Evolutionary conservation across 116 monocot genomes (phyloP).

Genomic region (Thalassia testudinum): DNA sequence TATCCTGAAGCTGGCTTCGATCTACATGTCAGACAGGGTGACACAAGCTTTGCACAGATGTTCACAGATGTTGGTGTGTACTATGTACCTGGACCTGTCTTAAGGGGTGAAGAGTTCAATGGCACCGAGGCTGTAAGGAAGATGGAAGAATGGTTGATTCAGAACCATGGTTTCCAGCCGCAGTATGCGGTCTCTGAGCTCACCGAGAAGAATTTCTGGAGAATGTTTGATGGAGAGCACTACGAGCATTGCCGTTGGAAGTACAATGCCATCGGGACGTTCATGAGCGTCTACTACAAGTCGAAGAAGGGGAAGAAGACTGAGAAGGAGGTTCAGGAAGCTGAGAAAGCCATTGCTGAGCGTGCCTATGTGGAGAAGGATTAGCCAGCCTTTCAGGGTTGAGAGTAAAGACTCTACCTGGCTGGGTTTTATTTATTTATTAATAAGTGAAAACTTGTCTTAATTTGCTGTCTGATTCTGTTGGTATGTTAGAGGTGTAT

Average conservation of each 20-base stretch:
- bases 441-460: too few relatives aligned
- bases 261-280: conserved; percentile 45
- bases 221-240: too few relatives aligned
- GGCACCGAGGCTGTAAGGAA: conserved; percentile 26
- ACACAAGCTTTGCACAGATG: conserved; percentile 49
- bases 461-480: too few relatives aligned
- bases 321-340: conserved; percentile 58
- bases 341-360: conserved; percentile 36
- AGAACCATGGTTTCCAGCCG: too few relatives aligned
- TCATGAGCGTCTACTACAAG: conserved; percentile 78
- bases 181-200: conserved; percentile 74
- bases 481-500: too few relatives aligned
- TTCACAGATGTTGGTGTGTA: conserved; percentile 54
- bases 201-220: conserved; percentile 64
- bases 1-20: conserved; percentile 47
- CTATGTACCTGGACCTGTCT: conserved; percentile 35
- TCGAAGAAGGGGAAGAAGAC: conserved; percentile 68
- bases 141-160: conserved; percentile 47
- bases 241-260: too few relatives aligned
- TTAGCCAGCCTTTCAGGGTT: too few relatives aligned
- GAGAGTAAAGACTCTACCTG: too few relatives aligned
- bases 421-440: too few relatives aligned
- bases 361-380: conserved; percentile 28
- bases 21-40: conserved; percentile 36
- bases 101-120: conserved; percentile 39